Evolutionary conservation across 148 eudicot species (phyloP).

Genomic region (Agrostemma githago): DNA sequence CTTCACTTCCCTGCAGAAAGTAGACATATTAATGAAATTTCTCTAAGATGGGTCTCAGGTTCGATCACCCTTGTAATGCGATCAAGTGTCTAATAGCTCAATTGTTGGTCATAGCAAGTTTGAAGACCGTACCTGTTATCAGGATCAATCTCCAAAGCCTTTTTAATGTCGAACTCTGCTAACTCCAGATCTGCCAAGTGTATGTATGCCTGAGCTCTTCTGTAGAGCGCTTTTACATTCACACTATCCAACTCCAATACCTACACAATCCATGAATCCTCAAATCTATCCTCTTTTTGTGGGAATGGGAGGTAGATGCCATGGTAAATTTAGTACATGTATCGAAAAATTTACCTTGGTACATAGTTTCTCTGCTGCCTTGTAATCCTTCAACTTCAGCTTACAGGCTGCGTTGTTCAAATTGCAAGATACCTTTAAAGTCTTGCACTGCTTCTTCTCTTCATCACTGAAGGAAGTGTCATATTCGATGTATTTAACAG

Average conservation of each 20-base stretch:
- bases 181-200: conserved; percentile 73
- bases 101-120: not conserved
- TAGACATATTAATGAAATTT: no score
- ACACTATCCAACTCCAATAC: conserved; percentile 73
- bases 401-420: conserved; percentile 91
- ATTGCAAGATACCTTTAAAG: conserved; percentile 68
- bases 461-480: conserved; percentile 79
- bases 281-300: no score
- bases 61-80: not conserved
- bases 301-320: not conserved
- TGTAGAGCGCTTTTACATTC: conserved; percentile 92
- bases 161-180: conserved; percentile 89
- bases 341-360: conserved; percentile 53
- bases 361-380: conserved; percentile 87
- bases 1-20: conserved; percentile 72
- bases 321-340: not conserved
- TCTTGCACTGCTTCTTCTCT: conserved; percentile 82
- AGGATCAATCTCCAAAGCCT: conserved; percentile 89
- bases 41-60: not conserved
- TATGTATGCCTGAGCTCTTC: conserved; percentile 90
- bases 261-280: conserved; percentile 27
- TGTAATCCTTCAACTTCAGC: conserved; percentile 78
- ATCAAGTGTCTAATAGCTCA: not conserved
- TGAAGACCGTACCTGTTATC: conserved; percentile 48
- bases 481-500: conserved; percentile 71